A percentile compares a stretch with the other conserved stretches of the same genome.
Conservation (phyloP, 2,329 filamentous ascomycete genomes). For the Colletotrichum paranaense region DNA sequence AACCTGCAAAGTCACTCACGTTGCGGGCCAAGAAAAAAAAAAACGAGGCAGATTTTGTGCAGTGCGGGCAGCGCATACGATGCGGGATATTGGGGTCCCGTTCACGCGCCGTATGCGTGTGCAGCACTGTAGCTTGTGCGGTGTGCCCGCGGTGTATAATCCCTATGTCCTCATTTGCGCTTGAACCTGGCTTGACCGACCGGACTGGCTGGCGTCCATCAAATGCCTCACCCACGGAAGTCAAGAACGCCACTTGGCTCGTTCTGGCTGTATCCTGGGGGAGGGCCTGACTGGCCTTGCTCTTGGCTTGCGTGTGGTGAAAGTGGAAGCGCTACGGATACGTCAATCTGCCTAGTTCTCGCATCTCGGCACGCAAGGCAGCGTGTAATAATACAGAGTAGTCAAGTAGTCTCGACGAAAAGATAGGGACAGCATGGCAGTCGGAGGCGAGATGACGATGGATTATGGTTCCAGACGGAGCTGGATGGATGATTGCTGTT, state of each 20-base stretch:
- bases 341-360: not conserved
- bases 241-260: constrained; percentile 12
- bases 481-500: constrained; percentile 16
- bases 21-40: constrained; percentile 15
- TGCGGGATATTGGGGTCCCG: constrained; percentile 9
- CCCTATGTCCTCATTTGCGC: not conserved
- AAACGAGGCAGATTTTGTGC: constrained; percentile 19
- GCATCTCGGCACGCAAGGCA: constrained; percentile 18
- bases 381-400: not conserved
- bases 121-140: not conserved
- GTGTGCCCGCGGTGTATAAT: not conserved
- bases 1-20: not conserved
- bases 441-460: constrained; percentile 32
- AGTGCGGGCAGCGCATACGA: constrained; percentile 3
- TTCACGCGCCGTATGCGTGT: not conserved
- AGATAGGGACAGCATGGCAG: constrained; percentile 20
- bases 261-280: not conserved
- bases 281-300: not conserved
- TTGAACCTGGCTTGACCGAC: not conserved
- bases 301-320: not conserved
- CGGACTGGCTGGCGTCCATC: not conserved
- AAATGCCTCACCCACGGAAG: not conserved
- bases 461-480: not conserved
- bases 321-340: constrained; percentile 1
- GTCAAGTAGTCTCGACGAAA: not conserved